Percentiles rank a stretch among this genome's conserved stretches.
Conservation (phyloP, 768 basidiomycete genomes). For the Lepiota brunneoincarnata region DNA sequence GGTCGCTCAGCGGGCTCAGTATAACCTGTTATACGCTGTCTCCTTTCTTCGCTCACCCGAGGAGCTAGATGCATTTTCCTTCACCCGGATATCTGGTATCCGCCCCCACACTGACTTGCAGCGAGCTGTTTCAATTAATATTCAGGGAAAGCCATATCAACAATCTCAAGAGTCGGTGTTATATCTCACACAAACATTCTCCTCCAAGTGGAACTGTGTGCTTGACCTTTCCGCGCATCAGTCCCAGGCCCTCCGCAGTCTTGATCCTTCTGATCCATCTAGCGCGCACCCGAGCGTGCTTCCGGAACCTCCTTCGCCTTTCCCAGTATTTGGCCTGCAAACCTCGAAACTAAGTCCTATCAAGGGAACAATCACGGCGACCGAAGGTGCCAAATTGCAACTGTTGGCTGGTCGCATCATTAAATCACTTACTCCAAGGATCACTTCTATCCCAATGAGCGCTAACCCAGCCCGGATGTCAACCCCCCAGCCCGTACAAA, state of each 20-base stretch:
- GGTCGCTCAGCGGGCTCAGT: constrained; percentile 75
- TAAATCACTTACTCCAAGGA: constrained; percentile 1
- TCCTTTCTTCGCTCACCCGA: constrained; percentile 69
- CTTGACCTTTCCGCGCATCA: constrained; percentile 65
- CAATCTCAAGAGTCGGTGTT: constrained; percentile 18
- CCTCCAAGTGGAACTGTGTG: constrained; percentile 88
- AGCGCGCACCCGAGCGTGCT: constrained; percentile 41
- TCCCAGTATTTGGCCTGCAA: constrained; percentile 45
- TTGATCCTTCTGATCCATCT: constrained; percentile 30
- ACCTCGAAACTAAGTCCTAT: constrained; percentile 2
- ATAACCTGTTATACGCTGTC: constrained; percentile 88
- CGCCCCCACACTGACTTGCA: constrained; percentile 48
- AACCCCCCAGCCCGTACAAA: neutral
- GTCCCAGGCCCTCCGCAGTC: constrained; percentile 23
- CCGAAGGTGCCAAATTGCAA: neutral
- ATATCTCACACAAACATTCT: constrained; percentile 74
- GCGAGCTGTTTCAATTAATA: constrained; percentile 75
- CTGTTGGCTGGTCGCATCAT: constrained; percentile 5
- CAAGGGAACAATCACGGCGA: constrained; percentile 12
- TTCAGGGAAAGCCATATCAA: constrained; percentile 70
- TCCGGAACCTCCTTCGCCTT: constrained; percentile 80
- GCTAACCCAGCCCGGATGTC: constrained; percentile 16
- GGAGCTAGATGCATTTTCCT: constrained; percentile 45
- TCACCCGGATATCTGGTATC: constrained; percentile 23
- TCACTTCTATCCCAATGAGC: constrained; percentile 15